Percentiles rank a stretch among this genome's conserved stretches.
Conservation (phyloP, 257 asterid species). For the Capsicum chinense region DNA sequence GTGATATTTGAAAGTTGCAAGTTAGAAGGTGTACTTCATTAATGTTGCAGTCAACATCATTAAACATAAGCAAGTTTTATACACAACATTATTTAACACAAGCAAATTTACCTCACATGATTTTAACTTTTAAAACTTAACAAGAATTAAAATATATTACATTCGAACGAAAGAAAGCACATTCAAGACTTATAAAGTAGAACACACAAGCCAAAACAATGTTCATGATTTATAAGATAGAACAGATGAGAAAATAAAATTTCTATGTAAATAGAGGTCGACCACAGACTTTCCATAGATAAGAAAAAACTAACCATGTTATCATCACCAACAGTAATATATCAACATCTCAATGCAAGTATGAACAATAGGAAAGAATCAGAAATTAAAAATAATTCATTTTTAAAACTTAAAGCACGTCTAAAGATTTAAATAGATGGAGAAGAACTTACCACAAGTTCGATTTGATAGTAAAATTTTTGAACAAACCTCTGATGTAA, state of each 20-base stretch:
- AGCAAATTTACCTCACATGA: constrained; percentile 13
- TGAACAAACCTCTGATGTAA: too few species aligned
- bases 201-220: neutral
- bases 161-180: neutral
- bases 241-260: neutral
- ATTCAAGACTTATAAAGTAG: neutral
- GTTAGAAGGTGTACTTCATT: neutral
- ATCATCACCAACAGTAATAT: constrained; percentile 7
- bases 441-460: too few species aligned
- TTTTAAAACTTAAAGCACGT: too few species aligned
- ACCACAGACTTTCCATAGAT: neutral
- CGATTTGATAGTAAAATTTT: too few species aligned
- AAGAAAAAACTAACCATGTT: neutral
- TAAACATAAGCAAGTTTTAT: neutral
- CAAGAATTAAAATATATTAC: neutral
- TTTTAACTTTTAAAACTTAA: neutral
- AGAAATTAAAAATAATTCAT: neutral
- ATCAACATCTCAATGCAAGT: neutral
- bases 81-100: neutral
- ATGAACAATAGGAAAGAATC: neutral
- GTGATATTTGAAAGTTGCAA: neutral
- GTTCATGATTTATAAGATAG: neutral
- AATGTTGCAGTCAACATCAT: neutral
- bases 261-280: neutral
- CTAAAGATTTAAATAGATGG: too few species aligned